These are phyloP conservation scores for Pythium coloratum DNA, from an alignment of 352 stramenopile species.

Conservation along the genomic window DNA sequence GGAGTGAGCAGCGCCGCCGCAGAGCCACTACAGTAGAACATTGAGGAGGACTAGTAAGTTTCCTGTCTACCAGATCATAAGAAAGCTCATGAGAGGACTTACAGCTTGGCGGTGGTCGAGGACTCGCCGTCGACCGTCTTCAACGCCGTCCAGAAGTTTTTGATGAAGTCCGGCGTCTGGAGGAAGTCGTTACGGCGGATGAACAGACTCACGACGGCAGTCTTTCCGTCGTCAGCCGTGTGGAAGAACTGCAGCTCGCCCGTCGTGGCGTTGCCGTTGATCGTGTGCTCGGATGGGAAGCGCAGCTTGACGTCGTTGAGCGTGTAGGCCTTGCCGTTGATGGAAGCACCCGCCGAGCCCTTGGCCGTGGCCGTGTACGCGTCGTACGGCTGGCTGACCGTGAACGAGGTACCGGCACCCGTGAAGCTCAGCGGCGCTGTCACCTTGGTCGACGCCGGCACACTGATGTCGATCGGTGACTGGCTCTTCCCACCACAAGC, in stretches of 20 bases:
- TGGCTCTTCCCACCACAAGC: conserved; percentile 30
- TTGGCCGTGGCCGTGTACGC: conserved; percentile 16
- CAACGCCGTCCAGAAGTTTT: not conserved
- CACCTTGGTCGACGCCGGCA: not conserved
- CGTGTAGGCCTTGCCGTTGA: conserved; percentile 27
- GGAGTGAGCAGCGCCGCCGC: not conserved
- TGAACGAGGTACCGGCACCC: conserved; percentile 18
- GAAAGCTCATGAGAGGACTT: not conserved
- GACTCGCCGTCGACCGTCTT: not conserved
- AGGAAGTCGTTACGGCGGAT: conserved; percentile 6
- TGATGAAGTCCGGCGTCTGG: not conserved
- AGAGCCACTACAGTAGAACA: not conserved
- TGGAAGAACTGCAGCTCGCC: conserved; percentile 49
- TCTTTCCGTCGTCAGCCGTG: conserved; percentile 26
- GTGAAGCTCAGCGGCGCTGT: conserved; percentile 17
- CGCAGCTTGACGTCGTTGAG: conserved; percentile 42
- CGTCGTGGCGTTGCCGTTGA: conserved; percentile 31
- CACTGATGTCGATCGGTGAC: conserved; percentile 30
- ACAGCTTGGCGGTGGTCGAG: not conserved
- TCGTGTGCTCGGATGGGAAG: conserved; percentile 38
- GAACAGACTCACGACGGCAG: conserved; percentile 35
- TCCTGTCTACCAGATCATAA: too few relatives aligned
- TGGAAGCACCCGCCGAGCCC: too few relatives aligned
- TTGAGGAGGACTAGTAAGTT: not conserved
- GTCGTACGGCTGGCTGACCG: conserved; percentile 26